Percentiles rank a stretch among this genome's conserved stretches.
Evolutionary conservation across 768 basidiomycete species (phyloP).

Genomic region (Cystobasidium ongulense): DNA sequence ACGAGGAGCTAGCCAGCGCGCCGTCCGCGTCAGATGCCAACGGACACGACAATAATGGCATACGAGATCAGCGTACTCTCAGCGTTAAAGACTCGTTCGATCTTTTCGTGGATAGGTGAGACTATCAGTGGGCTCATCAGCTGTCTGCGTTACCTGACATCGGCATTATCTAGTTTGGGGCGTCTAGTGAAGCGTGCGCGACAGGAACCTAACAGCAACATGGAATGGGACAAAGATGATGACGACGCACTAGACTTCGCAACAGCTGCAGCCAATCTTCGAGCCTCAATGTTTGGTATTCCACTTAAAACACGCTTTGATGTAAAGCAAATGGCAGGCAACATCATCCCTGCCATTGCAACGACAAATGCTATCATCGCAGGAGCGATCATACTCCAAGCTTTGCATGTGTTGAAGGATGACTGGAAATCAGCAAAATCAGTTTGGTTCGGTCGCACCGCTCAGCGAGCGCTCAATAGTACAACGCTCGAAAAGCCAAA

Average conservation of each 20-base stretch:
- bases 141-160: not conserved
- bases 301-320: slow-evolving; percentile 85
- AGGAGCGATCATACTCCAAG: slow-evolving; percentile 86
- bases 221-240: slow-evolving; percentile 89
- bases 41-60: slow-evolving; percentile 42
- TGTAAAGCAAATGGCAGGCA: slow-evolving; percentile 99
- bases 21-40: slow-evolving; percentile 38
- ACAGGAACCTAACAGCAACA: slow-evolving; percentile 46
- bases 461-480: slow-evolving; percentile 65
- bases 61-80: slow-evolving; percentile 76
- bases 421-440: slow-evolving; percentile 49
- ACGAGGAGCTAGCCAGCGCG: slow-evolving; percentile 62
- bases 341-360: slow-evolving; percentile 98
- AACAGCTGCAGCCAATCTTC: slow-evolving; percentile 83
- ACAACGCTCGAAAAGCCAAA: slow-evolving; percentile 64
- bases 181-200: slow-evolving; percentile 63
- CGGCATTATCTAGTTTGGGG: slow-evolving; percentile 56
- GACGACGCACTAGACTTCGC: slow-evolving; percentile 96
- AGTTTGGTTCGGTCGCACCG: slow-evolving; percentile 70
- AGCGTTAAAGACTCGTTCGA: slow-evolving; percentile 70
- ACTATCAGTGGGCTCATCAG: not conserved
- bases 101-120: slow-evolving; percentile 75
- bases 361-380: slow-evolving; percentile 98
- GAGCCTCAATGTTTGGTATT: slow-evolving; percentile 83
- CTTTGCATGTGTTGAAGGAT: slow-evolving; percentile 68